Evolutionary conservation across 345 rosid species (phyloP).

Genomic region (Diplotaxis tenuifolia): DNA sequence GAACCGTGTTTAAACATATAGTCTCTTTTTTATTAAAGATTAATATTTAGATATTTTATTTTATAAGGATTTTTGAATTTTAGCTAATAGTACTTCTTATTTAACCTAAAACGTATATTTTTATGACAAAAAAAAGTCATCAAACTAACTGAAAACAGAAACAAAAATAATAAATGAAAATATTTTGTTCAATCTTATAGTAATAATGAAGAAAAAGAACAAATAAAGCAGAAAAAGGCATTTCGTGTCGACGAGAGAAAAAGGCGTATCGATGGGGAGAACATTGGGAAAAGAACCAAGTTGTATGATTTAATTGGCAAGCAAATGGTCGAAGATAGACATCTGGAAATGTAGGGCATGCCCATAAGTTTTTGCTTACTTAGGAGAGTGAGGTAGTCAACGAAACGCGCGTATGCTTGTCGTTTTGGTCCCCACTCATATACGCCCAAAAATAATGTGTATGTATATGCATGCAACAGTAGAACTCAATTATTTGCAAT

Average conservation of each 20-base stretch:
- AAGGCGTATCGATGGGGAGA: not conserved
- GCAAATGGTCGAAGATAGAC: slow-evolving; percentile 28
- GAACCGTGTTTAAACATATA: no score
- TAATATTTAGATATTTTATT: no score
- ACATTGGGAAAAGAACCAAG: slow-evolving; percentile 12
- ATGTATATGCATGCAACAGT: slow-evolving; percentile 27
- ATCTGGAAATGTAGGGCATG: slow-evolving; percentile 28
- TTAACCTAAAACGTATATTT: no score
- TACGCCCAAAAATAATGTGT: slow-evolving; percentile 15
- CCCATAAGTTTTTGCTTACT: not conserved
- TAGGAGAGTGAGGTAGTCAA: slow-evolving; percentile 22
- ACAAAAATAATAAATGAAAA: no score
- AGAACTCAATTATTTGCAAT: slow-evolving; percentile 21
- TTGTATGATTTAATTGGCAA: not conserved
- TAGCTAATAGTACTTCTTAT: no score
- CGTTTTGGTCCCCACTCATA: slow-evolving; percentile 31
- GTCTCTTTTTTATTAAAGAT: no score
- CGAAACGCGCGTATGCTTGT: slow-evolving; percentile 34
- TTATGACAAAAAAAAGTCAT: no score
- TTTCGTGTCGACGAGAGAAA: slow-evolving; percentile 29
- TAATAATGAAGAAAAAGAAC: no score
- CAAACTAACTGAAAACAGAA: no score
- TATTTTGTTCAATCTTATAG: no score
- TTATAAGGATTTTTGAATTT: no score
- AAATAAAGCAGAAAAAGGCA: slow-evolving; percentile 3